Evolutionary conservation across 352 stramenopile species (phyloP), one percentile per base, ranked within the genome.

Genomic region (Phytophthora rubi): DNA sequence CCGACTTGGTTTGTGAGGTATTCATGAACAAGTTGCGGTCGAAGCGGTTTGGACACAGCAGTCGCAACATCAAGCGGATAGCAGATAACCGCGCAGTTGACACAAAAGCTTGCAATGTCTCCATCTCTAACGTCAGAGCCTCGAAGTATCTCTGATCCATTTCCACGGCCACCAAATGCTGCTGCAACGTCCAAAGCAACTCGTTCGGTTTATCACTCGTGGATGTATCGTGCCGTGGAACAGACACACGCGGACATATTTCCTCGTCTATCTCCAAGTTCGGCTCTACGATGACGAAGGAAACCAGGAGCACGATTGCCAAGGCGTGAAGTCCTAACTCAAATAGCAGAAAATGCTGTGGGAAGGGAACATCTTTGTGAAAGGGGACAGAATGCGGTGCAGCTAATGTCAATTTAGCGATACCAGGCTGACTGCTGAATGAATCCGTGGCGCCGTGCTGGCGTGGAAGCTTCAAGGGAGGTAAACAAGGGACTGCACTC

Each of bases 131-230:
- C n/a, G 80, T 62, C 7, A 82, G 39, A 1, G 47, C 48, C 56
- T 85, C 77, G 30, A 75, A 68, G 10, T 65, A 59, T 35, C 57
- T 42, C 35, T 60, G 26, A 35, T 76, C 57, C 39, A 81, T 37
- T 15, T 65, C 65, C 9, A 65, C 42, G 2, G 23, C 33, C 5
- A 39, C 51, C 28, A 83, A 75, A 33, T 86, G 79, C 10, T 74
- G 72, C 47, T 92, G 83, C 0, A 92, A 51, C 1, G 37, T 75
- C 68, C 76, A 81, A 26, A 92, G 62, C 28, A 91, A 35, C 23
- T 89, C 80, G 2, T 33, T 57, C 1, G 62, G 55, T 2, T 9
- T 42, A 3, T 15, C 35, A 3, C 21, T 53, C 28, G 32, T 32
- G 18, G 54, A 52, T 39, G 16, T 1, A 59, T 18, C 21, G 48